These are phyloP conservation scores for Coemansia linderi DNA, from an alignment of 371 early-diverging fungal genomes.

Conservation along the genomic window DNA sequence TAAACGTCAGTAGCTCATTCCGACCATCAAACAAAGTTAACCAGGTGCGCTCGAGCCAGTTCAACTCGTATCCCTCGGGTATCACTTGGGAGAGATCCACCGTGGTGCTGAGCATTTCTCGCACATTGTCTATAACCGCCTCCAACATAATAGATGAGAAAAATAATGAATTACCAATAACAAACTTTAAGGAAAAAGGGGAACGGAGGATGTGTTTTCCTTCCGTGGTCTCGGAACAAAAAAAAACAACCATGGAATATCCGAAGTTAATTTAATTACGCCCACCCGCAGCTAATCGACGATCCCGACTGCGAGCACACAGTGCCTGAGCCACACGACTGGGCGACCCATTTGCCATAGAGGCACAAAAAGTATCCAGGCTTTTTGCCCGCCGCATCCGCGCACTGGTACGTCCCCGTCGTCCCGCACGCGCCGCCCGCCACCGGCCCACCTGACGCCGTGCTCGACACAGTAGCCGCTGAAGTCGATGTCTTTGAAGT, in stretches of 20 bases:
- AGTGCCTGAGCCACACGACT: conserved; percentile 40
- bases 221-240: neutral
- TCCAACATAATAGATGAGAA: conserved; percentile 1
- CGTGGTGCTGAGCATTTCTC: conserved; percentile 37
- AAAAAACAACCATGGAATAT: neutral
- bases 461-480: conserved; percentile 10
- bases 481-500: neutral
- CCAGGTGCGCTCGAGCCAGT: conserved; percentile 59
- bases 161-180: neutral
- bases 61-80: conserved; percentile 44
- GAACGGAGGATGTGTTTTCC: neutral
- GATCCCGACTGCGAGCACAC: conserved; percentile 33
- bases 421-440: conserved; percentile 16
- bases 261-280: neutral
- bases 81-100: conserved; percentile 35
- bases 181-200: neutral
- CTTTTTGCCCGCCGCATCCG: conserved; percentile 15
- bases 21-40: conserved; percentile 65
- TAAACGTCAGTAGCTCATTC: conserved; percentile 70
- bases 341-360: conserved; percentile 27
- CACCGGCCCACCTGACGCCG: conserved; percentile 27
- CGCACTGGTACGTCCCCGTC: conserved; percentile 20
- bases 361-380: conserved; percentile 35
- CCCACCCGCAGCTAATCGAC: conserved; percentile 32
- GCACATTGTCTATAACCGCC: conserved; percentile 22